A percentile compares a stretch with the other conserved stretches of the same genome.
Conservation (phyloP, 306 rosid genomes). For the Vigna unguiculata region DNA sequence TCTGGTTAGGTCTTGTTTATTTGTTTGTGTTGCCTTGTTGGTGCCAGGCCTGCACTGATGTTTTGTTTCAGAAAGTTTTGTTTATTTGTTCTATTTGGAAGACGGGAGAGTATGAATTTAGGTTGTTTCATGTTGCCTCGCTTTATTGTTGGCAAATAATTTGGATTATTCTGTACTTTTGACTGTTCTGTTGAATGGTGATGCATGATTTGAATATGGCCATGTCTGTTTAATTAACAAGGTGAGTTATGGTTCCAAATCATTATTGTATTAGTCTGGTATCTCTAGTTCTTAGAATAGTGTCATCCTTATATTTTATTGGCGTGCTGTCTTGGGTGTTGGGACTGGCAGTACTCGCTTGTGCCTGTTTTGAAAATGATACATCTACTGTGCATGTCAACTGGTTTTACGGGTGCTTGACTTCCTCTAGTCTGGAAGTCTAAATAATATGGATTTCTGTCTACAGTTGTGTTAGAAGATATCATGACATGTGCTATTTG, state of each 20-base stretch:
- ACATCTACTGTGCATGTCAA: neutral
- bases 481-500: constrained; percentile 18
- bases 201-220: neutral
- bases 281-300: too few species aligned
- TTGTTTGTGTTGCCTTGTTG: constrained; percentile 19
- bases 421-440: neutral
- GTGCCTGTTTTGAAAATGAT: too few species aligned
- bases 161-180: neutral
- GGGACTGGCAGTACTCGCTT: too few species aligned
- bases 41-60: neutral
- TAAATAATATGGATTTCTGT: constrained; percentile 31
- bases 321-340: too few species aligned
- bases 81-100: neutral
- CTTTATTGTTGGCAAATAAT: neutral
- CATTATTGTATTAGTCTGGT: too few species aligned
- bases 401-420: constrained; percentile 24
- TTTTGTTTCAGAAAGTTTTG: constrained; percentile 13
- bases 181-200: neutral
- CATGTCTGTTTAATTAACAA: too few species aligned
- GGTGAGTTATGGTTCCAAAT: too few species aligned
- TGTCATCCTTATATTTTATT: too few species aligned
- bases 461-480: constrained; percentile 6
- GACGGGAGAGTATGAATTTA: neutral
- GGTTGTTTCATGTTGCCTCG: neutral
- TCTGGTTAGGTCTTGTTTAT: neutral